Evolutionary conservation across 2,329 filamentous ascomycete species (phyloP).

Genomic region (Aureobasidium sp.): DNA sequence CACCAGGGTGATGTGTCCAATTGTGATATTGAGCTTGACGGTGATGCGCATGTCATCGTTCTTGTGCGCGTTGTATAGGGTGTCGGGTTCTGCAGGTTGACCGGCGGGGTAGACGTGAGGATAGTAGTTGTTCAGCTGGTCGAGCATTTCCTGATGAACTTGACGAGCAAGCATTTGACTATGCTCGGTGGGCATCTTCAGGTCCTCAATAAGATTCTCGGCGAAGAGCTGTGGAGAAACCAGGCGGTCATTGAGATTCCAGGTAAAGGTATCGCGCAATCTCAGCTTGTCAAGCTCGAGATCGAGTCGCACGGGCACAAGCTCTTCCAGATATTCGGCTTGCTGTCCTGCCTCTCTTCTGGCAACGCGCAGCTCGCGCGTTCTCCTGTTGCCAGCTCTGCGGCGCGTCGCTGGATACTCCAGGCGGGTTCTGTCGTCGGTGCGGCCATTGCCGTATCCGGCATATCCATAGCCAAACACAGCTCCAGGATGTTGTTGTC

Average conservation of each 20-base stretch:
- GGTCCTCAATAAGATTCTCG: constrained; percentile 81
- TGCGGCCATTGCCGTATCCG: constrained; percentile 82
- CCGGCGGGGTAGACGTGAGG: constrained; percentile 87
- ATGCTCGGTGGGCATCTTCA: constrained; percentile 64
- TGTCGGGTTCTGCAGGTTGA: constrained; percentile 78
- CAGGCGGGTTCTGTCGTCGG: constrained; percentile 62
- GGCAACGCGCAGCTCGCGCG: constrained; percentile 64
- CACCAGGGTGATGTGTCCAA: constrained; percentile 85
- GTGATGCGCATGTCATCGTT: constrained; percentile 98
- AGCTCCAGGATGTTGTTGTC: constrained; percentile 49
- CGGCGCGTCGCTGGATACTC: constrained; percentile 74
- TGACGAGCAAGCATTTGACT: constrained; percentile 60
- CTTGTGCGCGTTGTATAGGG: constrained; percentile 91
- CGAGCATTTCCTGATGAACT: constrained; percentile 78
- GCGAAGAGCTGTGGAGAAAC: constrained; percentile 76
- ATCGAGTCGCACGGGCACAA: constrained; percentile 85
- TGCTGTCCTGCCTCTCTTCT: constrained; percentile 78
- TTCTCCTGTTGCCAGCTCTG: constrained; percentile 68
- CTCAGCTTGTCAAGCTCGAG: constrained; percentile 95
- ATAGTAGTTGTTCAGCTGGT: constrained; percentile 89
- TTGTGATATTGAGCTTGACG: constrained; percentile 95
- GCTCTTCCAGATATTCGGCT: constrained; percentile 82
- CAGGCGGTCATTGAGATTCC: constrained; percentile 91
- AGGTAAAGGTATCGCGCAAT: constrained; percentile 94
- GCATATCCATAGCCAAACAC: constrained; percentile 69